Evolutionary conservation across 192 early-diverging fungal genomes (phyloP).

Genomic region (Linnemannia schmuckeri): DNA sequence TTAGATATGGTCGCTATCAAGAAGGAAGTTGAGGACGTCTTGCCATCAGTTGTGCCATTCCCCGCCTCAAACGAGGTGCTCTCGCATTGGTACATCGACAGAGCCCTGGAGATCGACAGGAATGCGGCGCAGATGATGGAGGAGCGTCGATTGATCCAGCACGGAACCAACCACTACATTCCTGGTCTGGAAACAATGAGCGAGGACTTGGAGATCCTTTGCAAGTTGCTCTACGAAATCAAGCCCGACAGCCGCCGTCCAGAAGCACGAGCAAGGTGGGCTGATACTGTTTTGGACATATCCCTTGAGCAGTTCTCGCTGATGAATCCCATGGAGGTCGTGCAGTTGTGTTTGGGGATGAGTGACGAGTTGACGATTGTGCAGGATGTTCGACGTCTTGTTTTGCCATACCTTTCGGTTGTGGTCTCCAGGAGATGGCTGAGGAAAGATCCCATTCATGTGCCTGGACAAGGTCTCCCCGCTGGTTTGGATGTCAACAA

Average conservation of each 20-base stretch:
- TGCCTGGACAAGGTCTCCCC: slow-evolving; percentile 31
- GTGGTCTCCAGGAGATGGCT: slow-evolving; percentile 47
- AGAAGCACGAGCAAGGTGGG: slow-evolving; percentile 32
- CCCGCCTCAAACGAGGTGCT: slow-evolving; percentile 61
- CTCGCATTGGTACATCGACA: slow-evolving; percentile 71
- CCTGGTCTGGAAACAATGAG: slow-evolving; percentile 63
- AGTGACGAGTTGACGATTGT: slow-evolving; percentile 60
- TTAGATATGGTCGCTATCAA: slow-evolving; percentile 44
- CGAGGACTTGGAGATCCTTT: slow-evolving; percentile 70
- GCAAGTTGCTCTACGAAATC: slow-evolving; percentile 71
- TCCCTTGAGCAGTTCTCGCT: slow-evolving; percentile 55
- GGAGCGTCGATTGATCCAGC: slow-evolving; percentile 66
- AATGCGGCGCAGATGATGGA: slow-evolving; percentile 65
- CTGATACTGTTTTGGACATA: slow-evolving; percentile 30
- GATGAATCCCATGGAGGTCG: slow-evolving; percentile 57
- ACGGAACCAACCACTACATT: slow-evolving; percentile 65
- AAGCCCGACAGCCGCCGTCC: slow-evolving; percentile 46
- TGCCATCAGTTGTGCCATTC: slow-evolving; percentile 58
- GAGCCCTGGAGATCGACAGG: slow-evolving; percentile 68
- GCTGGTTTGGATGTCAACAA: slow-evolving; percentile 34
- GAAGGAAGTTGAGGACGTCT: slow-evolving; percentile 51
- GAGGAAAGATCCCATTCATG: slow-evolving; percentile 6
- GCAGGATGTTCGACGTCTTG: slow-evolving; percentile 60
- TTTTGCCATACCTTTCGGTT: slow-evolving; percentile 61
- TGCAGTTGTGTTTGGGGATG: slow-evolving; percentile 47